A percentile compares a stretch with the other conserved stretches of the same genome.
These are phyloP conservation scores for Candolleomyces aberdarensis DNA, from an alignment of 768 basidiomycete species.

Conservation along the genomic window DNA sequence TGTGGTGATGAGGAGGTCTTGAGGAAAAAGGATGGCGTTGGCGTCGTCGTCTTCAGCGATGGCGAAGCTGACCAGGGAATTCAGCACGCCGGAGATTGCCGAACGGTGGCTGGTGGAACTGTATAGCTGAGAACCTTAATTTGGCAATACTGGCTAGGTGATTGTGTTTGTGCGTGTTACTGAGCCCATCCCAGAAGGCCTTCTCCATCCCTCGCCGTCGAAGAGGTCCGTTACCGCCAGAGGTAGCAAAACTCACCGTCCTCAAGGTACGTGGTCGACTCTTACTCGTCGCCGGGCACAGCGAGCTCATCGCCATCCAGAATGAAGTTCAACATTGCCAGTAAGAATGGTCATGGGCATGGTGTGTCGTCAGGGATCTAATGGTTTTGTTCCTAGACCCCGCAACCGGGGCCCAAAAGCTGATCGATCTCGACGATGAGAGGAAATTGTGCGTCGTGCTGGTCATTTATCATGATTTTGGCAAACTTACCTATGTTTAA, in stretches of 20 bases:
- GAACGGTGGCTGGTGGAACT: slow-evolving; percentile 47
- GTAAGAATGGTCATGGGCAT: slow-evolving; percentile 45
- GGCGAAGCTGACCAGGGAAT: not conserved
- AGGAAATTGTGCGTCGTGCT: slow-evolving; percentile 60
- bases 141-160: slow-evolving; percentile 22
- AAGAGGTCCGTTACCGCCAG: slow-evolving; percentile 42
- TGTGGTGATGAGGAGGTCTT: slow-evolving; percentile 33
- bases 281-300: slow-evolving; percentile 7
- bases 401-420: slow-evolving; percentile 97
- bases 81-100: slow-evolving; percentile 27
- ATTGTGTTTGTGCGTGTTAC: slow-evolving; percentile 32
- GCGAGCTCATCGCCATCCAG: slow-evolving; percentile 30
- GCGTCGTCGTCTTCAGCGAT: not conserved
- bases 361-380: slow-evolving; percentile 5
- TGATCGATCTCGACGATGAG: slow-evolving; percentile 92
- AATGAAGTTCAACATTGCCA: slow-evolving; percentile 99
- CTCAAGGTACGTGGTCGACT: slow-evolving; percentile 26
- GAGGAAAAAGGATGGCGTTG: slow-evolving; percentile 34
- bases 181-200: slow-evolving; percentile 23
- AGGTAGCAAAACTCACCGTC: slow-evolving; percentile 36
- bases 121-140: slow-evolving; percentile 64
- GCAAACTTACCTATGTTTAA: not conserved
- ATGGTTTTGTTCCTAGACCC: slow-evolving; percentile 57
- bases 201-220: slow-evolving; percentile 20
- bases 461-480: not conserved